Percentiles rank a stretch among this genome's conserved stretches.
These are phyloP conservation scores for Apiotrichum porosum DNA, from an alignment of 1,284 basidiomycete species.

Conservation along the genomic window DNA sequence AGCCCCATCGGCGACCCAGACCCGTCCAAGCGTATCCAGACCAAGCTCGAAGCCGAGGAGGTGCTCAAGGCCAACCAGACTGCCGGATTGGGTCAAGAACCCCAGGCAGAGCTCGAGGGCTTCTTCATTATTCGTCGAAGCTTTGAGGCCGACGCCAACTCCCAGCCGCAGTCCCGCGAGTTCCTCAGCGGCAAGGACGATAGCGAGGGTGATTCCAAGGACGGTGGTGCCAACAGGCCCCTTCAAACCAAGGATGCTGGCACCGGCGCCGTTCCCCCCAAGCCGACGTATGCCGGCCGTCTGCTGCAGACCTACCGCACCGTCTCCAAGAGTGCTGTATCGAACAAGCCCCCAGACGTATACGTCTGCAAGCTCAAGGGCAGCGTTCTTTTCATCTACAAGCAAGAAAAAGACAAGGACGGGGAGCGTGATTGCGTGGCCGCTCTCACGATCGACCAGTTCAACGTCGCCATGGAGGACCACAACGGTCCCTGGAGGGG, in stretches of 20 bases:
- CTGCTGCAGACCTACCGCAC: conserved; percentile 9
- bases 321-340: conserved; percentile 52
- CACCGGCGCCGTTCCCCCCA: conserved; percentile 52
- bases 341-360: conserved; percentile 62
- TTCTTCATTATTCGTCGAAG: conserved; percentile 31
- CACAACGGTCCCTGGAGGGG: conserved; percentile 52
- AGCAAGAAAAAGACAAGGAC: conserved; percentile 39
- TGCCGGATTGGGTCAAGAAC: too few species aligned
- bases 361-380: conserved; percentile 87
- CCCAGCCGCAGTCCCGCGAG: conserved; percentile 6
- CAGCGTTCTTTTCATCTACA: conserved; percentile 81
- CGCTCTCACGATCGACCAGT: conserved; percentile 67
- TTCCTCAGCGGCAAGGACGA: conserved; percentile 8
- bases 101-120: neutral
- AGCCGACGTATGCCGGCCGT: conserved; percentile 52
- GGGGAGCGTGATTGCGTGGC: conserved; percentile 67
- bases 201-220: too few species aligned
- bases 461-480: conserved; percentile 68
- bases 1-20: conserved; percentile 63
- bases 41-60: conserved; percentile 20
- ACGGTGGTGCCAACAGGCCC: too few species aligned
- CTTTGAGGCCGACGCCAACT: neutral
- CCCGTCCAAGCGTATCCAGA: conserved; percentile 50
- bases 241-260: too few species aligned
- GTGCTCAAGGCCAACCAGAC: conserved; percentile 4